Evolutionary conservation across 306 rosid genomes (phyloP).

Genomic region (Vigna mungo): DNA sequence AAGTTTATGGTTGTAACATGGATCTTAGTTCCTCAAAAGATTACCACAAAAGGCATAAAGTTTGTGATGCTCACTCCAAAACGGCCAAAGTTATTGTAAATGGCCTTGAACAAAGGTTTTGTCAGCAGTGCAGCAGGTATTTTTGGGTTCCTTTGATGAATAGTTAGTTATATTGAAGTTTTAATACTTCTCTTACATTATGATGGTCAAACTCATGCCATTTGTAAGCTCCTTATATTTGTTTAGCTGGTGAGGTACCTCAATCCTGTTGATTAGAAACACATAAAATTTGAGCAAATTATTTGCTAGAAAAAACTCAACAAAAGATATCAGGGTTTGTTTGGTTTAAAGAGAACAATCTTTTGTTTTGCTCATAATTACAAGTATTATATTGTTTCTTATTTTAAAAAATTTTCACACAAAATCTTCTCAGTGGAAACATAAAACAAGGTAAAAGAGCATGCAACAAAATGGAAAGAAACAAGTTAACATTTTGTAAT

Average conservation of each 20-base stretch:
- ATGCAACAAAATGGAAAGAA: neutral
- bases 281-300: neutral
- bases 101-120: conserved; percentile 84
- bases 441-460: neutral
- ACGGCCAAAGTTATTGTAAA: conserved; percentile 78
- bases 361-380: neutral
- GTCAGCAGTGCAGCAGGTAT: conserved; percentile 93
- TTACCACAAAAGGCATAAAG: conserved; percentile 82
- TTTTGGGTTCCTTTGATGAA: neutral
- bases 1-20: conserved; percentile 78
- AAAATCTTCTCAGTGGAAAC: conserved; percentile 14
- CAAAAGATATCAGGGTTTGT: neutral
- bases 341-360: neutral
- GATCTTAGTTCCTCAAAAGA: conserved; percentile 83
- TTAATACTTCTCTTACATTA: neutral
- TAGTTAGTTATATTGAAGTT: conserved; percentile 8
- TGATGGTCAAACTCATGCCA: conserved; percentile 30
- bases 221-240: conserved; percentile 32
- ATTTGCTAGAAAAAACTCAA: neutral
- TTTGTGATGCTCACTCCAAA: conserved; percentile 88
- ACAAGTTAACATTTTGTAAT: neutral
- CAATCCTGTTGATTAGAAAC: neutral
- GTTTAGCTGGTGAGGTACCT: conserved; percentile 1
- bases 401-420: neutral
- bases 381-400: neutral